Percentiles rank a stretch among this genome's conserved stretches.
Evolutionary conservation across 495 filamentous ascomycete species (phyloP).

Genomic region (Penicillium coffeae): DNA sequence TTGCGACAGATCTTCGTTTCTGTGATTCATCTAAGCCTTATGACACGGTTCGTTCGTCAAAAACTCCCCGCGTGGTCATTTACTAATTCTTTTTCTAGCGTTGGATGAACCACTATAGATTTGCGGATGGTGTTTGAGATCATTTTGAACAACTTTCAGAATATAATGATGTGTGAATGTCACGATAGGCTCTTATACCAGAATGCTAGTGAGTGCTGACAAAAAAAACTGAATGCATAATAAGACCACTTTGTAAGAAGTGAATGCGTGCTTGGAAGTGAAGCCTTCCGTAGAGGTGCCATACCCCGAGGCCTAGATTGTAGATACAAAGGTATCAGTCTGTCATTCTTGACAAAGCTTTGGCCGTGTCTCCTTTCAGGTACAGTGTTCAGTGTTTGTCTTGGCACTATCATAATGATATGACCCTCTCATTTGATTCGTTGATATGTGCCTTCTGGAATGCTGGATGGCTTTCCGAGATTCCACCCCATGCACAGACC

Average conservation of each 20-base stretch:
- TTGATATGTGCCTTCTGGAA: constrained; percentile 8
- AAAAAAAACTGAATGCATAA: too few species aligned
- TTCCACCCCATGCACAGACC: constrained; percentile 4
- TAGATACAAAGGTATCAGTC: not conserved
- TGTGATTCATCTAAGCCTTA: constrained; percentile 47
- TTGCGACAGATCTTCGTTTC: constrained; percentile 56
- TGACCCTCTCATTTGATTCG: constrained; percentile 2
- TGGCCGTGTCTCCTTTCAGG: not conserved
- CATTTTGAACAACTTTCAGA: not conserved
- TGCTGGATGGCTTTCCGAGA: constrained; percentile 11
- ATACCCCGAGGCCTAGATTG: not conserved
- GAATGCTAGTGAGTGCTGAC: too few species aligned
- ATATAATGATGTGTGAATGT: too few species aligned
- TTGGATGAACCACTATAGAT: constrained; percentile 37
- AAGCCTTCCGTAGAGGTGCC: too few species aligned
- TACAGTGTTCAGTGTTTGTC: not conserved
- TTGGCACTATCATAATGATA: constrained; percentile 19
- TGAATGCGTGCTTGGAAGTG: too few species aligned
- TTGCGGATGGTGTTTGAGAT: constrained; percentile 33
- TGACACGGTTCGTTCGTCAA: constrained; percentile 41
- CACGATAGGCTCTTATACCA: not conserved
- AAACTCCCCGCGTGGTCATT: too few species aligned
- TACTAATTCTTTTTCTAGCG: constrained; percentile 22
- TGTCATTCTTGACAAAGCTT: constrained; percentile 9
- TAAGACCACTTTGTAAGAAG: too few species aligned